Percentiles rank a stretch among this genome's conserved stretches.
Evolutionary conservation across 176 grass and related monocot genomes (phyloP).

Genomic region (Eremochloa ophiuroides): DNA sequence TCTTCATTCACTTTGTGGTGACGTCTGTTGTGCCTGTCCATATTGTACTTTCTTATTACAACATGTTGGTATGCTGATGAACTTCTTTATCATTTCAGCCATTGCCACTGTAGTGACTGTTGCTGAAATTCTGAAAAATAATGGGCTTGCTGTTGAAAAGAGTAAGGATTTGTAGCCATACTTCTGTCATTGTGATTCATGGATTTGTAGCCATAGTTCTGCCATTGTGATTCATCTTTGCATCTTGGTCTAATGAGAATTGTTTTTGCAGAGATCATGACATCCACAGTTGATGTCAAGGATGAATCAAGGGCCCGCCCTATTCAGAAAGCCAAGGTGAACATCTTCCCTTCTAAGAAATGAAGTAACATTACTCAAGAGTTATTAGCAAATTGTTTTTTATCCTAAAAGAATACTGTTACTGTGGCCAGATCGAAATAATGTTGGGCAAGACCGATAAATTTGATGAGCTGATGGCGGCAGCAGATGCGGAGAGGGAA

Average conservation of each 20-base stretch:
- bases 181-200: not conserved
- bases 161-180: constrained; percentile 41
- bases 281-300: constrained; percentile 86
- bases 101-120: constrained; percentile 88
- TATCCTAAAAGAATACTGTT: not conserved
- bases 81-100: constrained; percentile 39
- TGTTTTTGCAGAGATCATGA: constrained; percentile 66
- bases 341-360: not conserved
- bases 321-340: constrained; percentile 94
- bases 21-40: not conserved
- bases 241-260: not conserved
- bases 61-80: not conserved
- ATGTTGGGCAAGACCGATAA: constrained; percentile 80
- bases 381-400: not conserved
- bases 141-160: constrained; percentile 82
- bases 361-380: not conserved
- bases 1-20: not conserved
- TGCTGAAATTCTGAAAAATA: constrained; percentile 94
- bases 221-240: not conserved
- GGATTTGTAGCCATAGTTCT: not conserved
- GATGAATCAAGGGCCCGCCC: constrained; percentile 67
- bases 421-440: constrained; percentile 70
- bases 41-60: not conserved
- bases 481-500: constrained; percentile 70
- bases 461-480: constrained; percentile 93